Percentiles rank a stretch among this genome's conserved stretches.
Evolutionary conservation across 2,329 filamentous ascomycete genomes (phyloP).

Genomic region (Cercospora zeina): DNA sequence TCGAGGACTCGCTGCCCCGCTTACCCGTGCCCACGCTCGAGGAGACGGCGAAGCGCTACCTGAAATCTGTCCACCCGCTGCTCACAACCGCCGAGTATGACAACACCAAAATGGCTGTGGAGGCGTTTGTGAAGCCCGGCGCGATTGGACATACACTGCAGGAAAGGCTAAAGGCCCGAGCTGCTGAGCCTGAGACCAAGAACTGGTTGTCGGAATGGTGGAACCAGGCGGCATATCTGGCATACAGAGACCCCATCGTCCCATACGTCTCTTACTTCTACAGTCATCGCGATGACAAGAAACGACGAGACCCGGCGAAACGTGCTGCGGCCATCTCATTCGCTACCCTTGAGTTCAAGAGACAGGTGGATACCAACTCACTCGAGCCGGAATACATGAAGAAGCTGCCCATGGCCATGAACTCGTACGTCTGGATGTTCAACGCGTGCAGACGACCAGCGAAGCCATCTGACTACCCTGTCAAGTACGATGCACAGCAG

Average conservation of each 20-base stretch:
- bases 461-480: constrained; percentile 75
- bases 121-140: constrained; percentile 85
- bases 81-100: constrained; percentile 68
- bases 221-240: constrained; percentile 91
- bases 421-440: constrained; percentile 99
- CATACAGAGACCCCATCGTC: constrained; percentile 91
- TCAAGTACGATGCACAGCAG: constrained; percentile 72
- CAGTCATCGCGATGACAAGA: constrained; percentile 90
- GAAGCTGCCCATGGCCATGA: constrained; percentile 95
- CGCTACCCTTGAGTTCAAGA: constrained; percentile 88
- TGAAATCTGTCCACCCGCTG: constrained; percentile 76
- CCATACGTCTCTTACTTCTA: constrained; percentile 99
- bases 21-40: constrained; percentile 79
- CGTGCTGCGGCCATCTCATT: constrained; percentile 88
- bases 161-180: constrained; percentile 76
- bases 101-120: constrained; percentile 75
- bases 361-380: constrained; percentile 75
- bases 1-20: constrained; percentile 78
- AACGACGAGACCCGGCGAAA: constrained; percentile 83
- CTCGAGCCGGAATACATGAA: constrained; percentile 99
- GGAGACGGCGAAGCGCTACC: constrained; percentile 76
- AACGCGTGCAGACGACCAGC: constrained; percentile 85
- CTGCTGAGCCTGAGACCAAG: constrained; percentile 75
- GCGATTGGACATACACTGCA: constrained; percentile 81
- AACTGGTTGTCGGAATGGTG: constrained; percentile 99